phyloP scores from a whole-genome alignment of 176 grass and related monocot genomes.

The Raddia guianensis region DNA sequence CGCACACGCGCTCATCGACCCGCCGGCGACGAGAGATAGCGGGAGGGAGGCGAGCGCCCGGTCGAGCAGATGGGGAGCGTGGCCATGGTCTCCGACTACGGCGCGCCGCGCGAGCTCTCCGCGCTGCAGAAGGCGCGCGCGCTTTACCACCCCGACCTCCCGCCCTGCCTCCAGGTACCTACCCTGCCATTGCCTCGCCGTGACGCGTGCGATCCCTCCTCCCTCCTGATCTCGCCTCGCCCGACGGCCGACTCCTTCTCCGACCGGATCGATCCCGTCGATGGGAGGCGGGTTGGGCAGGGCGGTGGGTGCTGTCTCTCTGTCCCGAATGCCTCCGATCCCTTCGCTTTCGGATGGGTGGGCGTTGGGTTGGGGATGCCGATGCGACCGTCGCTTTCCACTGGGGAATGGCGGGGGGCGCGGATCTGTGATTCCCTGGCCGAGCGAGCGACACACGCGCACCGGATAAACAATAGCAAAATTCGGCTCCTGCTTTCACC shows the following conservation, averaged over 20 bases:
- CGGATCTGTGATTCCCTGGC: conserved; percentile 14
- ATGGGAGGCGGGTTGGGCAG: neutral
- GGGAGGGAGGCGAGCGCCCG: neutral
- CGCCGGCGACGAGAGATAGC: conserved; percentile 10
- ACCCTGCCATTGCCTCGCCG: conserved; percentile 19
- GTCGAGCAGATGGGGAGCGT: conserved; percentile 18
- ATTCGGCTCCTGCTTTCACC: neutral
- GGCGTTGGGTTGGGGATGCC: neutral
- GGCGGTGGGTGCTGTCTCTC: neutral
- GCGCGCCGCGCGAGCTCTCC: conserved; percentile 62
- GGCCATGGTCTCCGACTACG: conserved; percentile 74
- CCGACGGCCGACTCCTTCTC: neutral
- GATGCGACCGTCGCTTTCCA: neutral
- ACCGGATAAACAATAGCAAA: neutral
- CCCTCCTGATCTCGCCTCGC: neutral
- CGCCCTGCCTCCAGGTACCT: conserved; percentile 75
- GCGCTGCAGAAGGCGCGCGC: conserved; percentile 58
- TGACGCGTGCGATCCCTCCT: neutral
- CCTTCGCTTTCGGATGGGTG: conserved; percentile 28
- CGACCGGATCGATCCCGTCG: conserved; percentile 14
- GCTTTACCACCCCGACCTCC: conserved; percentile 59
- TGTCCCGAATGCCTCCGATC: conserved; percentile 21
- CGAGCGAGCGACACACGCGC: neutral
- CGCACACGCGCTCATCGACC: neutral
- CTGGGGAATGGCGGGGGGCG: neutral